Evolutionary conservation across 441 rosid genomes (phyloP).

Genomic region (Eutrema salsugineum): DNA sequence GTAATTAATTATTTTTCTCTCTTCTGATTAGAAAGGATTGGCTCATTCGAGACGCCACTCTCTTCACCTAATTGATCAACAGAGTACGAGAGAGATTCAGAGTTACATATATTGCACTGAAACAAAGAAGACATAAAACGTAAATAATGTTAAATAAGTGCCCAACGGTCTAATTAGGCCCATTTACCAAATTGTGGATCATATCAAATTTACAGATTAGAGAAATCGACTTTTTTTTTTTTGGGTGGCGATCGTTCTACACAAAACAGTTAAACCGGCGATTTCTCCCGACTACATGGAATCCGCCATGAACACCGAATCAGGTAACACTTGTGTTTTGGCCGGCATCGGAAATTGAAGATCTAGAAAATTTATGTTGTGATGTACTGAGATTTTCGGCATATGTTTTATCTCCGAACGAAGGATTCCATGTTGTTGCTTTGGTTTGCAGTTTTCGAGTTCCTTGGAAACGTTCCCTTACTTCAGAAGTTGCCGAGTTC

Average conservation of each 20-base stretch:
- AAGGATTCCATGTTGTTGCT: neutral
- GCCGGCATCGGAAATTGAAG: neutral
- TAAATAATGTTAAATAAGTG: no score
- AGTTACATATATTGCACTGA: no score
- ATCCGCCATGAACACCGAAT: slow-evolving; percentile 39
- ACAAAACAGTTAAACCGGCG: neutral
- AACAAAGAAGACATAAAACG: no score
- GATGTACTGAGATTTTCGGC: neutral
- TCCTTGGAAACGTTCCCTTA: slow-evolving; percentile 75
- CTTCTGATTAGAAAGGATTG: no score
- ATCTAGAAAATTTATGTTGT: neutral
- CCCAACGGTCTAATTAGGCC: no score
- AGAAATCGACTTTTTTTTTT: neutral
- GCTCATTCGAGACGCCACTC: no score
- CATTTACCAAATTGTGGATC: no score
- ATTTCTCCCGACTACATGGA: neutral
- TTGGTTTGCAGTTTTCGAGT: slow-evolving; percentile 63
- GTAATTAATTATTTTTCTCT: no score
- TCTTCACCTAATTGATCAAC: no score
- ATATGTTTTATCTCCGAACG: neutral
- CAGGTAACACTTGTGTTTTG: slow-evolving; percentile 32
- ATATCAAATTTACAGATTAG: neutral
- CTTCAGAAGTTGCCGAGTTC: slow-evolving; percentile 76
- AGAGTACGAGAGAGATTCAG: no score
- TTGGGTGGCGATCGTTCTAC: neutral